Conservation (phyloP, 768 basidiomycete species). For the Xerocomus spinulosus region DNA sequence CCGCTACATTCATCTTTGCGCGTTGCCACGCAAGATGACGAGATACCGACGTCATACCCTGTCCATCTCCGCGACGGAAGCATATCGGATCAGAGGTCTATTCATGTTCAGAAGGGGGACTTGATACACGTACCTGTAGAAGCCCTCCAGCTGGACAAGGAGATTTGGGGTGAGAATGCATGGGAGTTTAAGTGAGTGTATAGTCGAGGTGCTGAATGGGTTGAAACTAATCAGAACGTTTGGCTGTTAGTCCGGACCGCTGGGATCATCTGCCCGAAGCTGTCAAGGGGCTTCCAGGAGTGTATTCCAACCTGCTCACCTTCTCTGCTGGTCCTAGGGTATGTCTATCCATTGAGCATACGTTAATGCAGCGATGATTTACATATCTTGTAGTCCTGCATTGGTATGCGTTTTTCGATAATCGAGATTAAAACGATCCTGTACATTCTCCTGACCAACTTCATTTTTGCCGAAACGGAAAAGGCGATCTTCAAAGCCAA, state of each 20-base stretch:
- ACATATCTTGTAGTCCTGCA: conserved; percentile 56
- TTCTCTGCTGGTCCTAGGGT: conserved; percentile 83
- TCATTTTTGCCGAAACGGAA: conserved; percentile 51
- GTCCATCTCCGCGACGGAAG: conserved; percentile 49
- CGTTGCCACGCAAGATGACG: conserved; percentile 73
- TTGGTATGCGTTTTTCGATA: conserved; percentile 76
- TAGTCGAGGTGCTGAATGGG: not conserved
- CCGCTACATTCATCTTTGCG: conserved; percentile 80
- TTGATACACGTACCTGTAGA: conserved; percentile 77
- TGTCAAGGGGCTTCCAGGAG: conserved; percentile 62
- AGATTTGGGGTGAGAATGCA: conserved; percentile 75
- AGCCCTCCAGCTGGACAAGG: conserved; percentile 73
- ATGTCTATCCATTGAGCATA: conserved; percentile 26
- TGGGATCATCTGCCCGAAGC: conserved; percentile 75
- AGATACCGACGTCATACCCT: conserved; percentile 65
- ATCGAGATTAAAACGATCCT: conserved; percentile 81
- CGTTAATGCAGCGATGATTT: conserved; percentile 1
- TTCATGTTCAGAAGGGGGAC: conserved; percentile 61
- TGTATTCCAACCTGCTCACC: conserved; percentile 65
- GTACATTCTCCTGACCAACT: conserved; percentile 64
- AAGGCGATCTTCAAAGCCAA: conserved; percentile 55
- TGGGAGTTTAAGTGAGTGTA: conserved; percentile 71
- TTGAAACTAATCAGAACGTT: no score
- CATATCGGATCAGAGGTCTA: conserved; percentile 36
- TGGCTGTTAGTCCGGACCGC: conserved; percentile 59